Percentiles rank a stretch among this genome's conserved stretches.
These are phyloP conservation scores for Penicillium rolfsii DNA, from an alignment of 2,329 filamentous ascomycete species.

Conservation along the genomic window DNA sequence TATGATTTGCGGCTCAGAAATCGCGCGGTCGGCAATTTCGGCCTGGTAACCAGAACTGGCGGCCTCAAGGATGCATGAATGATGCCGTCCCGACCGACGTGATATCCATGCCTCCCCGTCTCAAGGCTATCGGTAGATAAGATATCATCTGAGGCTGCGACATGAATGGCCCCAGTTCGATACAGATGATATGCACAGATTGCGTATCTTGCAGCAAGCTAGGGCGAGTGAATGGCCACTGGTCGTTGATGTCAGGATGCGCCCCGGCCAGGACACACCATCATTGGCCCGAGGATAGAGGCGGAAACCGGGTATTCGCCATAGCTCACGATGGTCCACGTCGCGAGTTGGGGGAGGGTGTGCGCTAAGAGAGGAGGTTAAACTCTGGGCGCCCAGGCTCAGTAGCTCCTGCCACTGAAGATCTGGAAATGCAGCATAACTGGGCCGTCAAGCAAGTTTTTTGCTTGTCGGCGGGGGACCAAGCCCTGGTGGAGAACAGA, in stretches of 20 bases:
- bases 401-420: background rate
- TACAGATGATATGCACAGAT: constrained; percentile 11
- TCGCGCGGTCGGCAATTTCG: background rate
- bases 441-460: constrained; percentile 1
- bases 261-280: background rate
- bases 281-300: background rate
- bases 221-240: constrained; percentile 10
- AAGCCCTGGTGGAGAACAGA: background rate
- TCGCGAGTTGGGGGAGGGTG: background rate
- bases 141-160: background rate
- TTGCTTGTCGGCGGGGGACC: background rate
- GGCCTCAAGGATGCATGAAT: background rate
- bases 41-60: background rate
- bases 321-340: background rate
- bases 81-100: background rate
- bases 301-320: background rate
- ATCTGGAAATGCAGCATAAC: constrained; percentile 22
- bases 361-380: background rate
- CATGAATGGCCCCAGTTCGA: background rate
- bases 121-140: no score
- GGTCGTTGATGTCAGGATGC: constrained; percentile 1
- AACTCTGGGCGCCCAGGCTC: background rate
- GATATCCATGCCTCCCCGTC: background rate
- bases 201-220: constrained; percentile 4
- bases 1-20: background rate